These are phyloP conservation scores for Rhododendron ferrugineum DNA, from an alignment of 148 eudicot species.

Conservation along the genomic window DNA sequence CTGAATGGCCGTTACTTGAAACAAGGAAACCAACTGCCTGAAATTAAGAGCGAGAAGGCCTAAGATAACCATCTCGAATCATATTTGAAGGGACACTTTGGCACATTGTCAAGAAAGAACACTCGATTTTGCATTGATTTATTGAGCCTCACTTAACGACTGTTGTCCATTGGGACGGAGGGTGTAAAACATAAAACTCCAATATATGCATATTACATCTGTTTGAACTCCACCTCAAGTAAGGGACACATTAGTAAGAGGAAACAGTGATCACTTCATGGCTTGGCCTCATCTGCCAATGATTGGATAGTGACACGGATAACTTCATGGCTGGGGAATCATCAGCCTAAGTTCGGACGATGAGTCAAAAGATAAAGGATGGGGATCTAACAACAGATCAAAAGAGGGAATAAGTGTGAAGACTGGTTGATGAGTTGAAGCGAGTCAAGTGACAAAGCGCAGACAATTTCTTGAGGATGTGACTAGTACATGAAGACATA, in stretches of 20 bases:
- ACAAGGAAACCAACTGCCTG: slow-evolving; percentile 94
- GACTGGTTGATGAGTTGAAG: neutral
- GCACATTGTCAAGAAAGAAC: slow-evolving; percentile 1
- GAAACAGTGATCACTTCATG: neutral
- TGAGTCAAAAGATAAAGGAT: neutral
- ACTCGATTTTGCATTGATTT: neutral
- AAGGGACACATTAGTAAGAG: neutral
- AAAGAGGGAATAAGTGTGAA: neutral
- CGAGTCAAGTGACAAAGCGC: neutral
- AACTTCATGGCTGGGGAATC: neutral
- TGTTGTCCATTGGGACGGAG: neutral
- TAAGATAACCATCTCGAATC: neutral
- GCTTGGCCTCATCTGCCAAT: slow-evolving; percentile 2
- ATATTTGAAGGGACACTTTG: neutral
- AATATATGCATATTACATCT: neutral
- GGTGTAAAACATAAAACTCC: neutral
- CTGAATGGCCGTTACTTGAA: slow-evolving; percentile 57
- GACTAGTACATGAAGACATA: neutral
- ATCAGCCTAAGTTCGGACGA: neutral
- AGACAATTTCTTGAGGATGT: slow-evolving; percentile 1
- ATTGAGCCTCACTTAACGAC: neutral
- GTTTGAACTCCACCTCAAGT: neutral
- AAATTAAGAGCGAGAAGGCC: slow-evolving; percentile 11
- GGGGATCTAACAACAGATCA: neutral
- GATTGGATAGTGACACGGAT: neutral